A percentile compares a stretch with the other conserved stretches of the same genome.
phyloP scores from a whole-genome alignment of 768 basidiomycete species.

The Boletus reticuloceps region DNA sequence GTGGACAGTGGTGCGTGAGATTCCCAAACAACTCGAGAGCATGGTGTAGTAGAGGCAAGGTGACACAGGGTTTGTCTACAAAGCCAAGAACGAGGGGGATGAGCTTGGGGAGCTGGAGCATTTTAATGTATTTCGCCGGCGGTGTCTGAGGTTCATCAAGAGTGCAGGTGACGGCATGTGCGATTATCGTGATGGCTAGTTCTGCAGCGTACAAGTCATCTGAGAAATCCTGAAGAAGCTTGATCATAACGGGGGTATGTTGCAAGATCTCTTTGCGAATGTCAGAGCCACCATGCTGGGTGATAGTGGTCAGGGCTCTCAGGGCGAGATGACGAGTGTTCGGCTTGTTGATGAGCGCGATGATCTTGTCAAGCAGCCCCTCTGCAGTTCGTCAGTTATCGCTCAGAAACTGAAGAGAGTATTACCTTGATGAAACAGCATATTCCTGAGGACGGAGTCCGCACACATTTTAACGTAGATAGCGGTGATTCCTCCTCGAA shows the following conservation, averaged over 20 bases:
- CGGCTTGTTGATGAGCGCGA: conserved; percentile 47
- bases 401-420: neutral
- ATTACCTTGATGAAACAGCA: conserved; percentile 50
- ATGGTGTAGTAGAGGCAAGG: conserved; percentile 46
- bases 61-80: conserved; percentile 40
- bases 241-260: conserved; percentile 38
- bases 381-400: neutral
- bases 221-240: conserved; percentile 45
- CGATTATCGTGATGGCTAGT: conserved; percentile 46
- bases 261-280: conserved; percentile 49
- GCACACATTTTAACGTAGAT: conserved; percentile 61
- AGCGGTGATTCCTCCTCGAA: conserved; percentile 50
- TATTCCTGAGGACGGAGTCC: conserved; percentile 56
- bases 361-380: conserved; percentile 53
- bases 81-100: conserved; percentile 42
- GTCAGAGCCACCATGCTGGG: conserved; percentile 53
- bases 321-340: conserved; percentile 49
- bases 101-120: conserved; percentile 41
- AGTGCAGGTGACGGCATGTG: conserved; percentile 47
- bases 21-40: conserved; percentile 44
- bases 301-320: conserved; percentile 51
- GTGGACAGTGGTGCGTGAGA: conserved; percentile 41
- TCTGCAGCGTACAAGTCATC: conserved; percentile 49
- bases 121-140: conserved; percentile 33
- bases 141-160: conserved; percentile 36